A percentile compares a stretch with the other conserved stretches of the same genome.
Evolutionary conservation across 2,329 filamentous ascomycete species (phyloP).

Genomic region (Neonectria hederae): DNA sequence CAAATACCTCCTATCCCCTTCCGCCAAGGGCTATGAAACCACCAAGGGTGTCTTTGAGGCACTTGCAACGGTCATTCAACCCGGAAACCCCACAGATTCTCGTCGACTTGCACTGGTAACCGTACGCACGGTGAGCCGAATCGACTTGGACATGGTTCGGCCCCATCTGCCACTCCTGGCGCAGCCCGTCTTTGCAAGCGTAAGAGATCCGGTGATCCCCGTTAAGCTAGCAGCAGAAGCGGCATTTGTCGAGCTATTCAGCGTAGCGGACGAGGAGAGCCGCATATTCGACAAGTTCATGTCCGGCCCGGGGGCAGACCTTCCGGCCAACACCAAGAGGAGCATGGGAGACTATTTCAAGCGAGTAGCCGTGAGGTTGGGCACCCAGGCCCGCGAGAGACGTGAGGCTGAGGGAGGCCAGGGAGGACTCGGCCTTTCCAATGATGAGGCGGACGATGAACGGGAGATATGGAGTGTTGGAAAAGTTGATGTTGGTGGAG

Average conservation of each 20-base stretch:
- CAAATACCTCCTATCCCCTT: conserved; percentile 82
- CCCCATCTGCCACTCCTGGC: conserved; percentile 85
- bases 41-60: conserved; percentile 83
- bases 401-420: conserved; percentile 90
- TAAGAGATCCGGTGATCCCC: conserved; percentile 91
- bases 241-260: conserved; percentile 90
- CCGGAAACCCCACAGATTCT: conserved; percentile 82
- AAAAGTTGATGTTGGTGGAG: conserved; percentile 71
- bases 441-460: conserved; percentile 94
- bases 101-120: conserved; percentile 88
- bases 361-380: conserved; percentile 84
- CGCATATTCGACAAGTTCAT: conserved; percentile 93
- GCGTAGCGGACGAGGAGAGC: conserved; percentile 85
- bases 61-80: conserved; percentile 77
- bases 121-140: conserved; percentile 82
- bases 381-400: conserved; percentile 87
- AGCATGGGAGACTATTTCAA: conserved; percentile 99
- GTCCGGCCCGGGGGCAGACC: conserved; percentile 69
- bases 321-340: conserved; percentile 79
- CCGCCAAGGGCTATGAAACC: conserved; percentile 76
- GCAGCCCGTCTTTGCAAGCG: conserved; percentile 85
- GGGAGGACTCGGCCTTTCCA: conserved; percentile 84
- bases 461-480: conserved; percentile 96
- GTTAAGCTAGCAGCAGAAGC: conserved; percentile 96
- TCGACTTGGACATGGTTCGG: conserved; percentile 80